phyloP scores from a whole-genome alignment of 768 basidiomycete species.

The Kondoa malvinella region DNA sequence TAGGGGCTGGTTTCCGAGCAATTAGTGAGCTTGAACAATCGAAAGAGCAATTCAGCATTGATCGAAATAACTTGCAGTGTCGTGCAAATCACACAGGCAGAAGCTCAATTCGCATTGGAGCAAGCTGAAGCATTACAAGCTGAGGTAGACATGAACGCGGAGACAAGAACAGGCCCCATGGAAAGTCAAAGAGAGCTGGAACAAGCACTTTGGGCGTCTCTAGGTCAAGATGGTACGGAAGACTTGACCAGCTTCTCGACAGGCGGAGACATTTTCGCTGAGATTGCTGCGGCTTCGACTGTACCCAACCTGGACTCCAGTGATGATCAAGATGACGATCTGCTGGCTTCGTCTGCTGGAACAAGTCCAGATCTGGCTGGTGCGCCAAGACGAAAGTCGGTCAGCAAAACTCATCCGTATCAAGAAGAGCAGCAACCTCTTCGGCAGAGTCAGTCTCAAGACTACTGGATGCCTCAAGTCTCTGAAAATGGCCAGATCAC shows the following conservation, averaged over 20 bases:
- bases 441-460: slow-evolving; percentile 30
- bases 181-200: neutral
- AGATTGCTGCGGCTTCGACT: slow-evolving; percentile 26
- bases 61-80: neutral
- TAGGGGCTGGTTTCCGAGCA: slow-evolving; percentile 93
- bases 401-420: neutral
- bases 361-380: too few relatives aligned
- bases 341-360: too few relatives aligned
- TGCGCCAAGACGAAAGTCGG: too few relatives aligned
- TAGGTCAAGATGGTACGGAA: neutral
- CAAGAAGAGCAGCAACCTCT: neutral
- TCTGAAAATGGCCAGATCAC: slow-evolving; percentile 75
- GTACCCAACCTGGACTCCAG: neutral
- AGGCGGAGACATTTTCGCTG: slow-evolving; percentile 26
- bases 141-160: neutral
- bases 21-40: slow-evolving; percentile 70
- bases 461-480: slow-evolving; percentile 83
- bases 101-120: slow-evolving; percentile 8
- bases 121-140: slow-evolving; percentile 4
- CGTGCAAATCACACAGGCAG: neutral
- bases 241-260: slow-evolving; percentile 20
- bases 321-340: slow-evolving; percentile 11
- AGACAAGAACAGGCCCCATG: neutral
- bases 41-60: slow-evolving; percentile 45
- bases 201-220: neutral